phyloP scores from a whole-genome alignment of 2,329 filamentous ascomycete species.

The Aureobasidium sp. region DNA sequence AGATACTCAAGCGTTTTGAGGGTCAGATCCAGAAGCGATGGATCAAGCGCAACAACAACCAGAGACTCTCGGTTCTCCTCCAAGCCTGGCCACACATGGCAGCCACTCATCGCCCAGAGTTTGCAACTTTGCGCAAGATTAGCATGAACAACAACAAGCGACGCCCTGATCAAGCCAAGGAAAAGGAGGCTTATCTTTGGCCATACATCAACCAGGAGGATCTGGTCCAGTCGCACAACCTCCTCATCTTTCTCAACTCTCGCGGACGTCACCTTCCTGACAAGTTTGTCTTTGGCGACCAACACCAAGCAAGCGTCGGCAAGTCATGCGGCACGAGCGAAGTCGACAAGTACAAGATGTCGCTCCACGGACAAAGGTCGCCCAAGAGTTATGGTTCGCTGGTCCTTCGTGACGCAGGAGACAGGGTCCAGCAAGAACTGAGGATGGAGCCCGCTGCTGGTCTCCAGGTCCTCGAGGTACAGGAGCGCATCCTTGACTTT shows the following conservation, averaged over 20 bases:
- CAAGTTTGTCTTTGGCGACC: conserved; percentile 38
- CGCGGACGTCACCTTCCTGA: conserved; percentile 43
- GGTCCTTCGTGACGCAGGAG: conserved; percentile 38
- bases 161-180: conserved; percentile 17
- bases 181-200: conserved; percentile 38
- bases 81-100: conserved; percentile 48
- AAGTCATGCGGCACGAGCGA: not conserved
- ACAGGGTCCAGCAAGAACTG: not conserved
- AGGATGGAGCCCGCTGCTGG: conserved; percentile 11
- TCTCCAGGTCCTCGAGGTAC: conserved; percentile 45
- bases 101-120: conserved; percentile 46
- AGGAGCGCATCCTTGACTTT: conserved; percentile 43
- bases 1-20: conserved; percentile 47
- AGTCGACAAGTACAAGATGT: conserved; percentile 22
- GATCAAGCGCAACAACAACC: conserved; percentile 45
- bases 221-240: conserved; percentile 35
- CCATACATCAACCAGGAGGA: conserved; percentile 55
- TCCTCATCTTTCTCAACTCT: conserved; percentile 48
- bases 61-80: conserved; percentile 42
- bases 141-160: conserved; percentile 20
- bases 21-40: conserved; percentile 47
- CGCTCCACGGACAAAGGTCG: conserved; percentile 23
- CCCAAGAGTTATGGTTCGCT: conserved; percentile 24
- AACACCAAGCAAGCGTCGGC: conserved; percentile 32
- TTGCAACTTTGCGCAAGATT: conserved; percentile 29